Conservation (phyloP, 805 yeast species). For the Cyberlindnera maritima region DNA sequence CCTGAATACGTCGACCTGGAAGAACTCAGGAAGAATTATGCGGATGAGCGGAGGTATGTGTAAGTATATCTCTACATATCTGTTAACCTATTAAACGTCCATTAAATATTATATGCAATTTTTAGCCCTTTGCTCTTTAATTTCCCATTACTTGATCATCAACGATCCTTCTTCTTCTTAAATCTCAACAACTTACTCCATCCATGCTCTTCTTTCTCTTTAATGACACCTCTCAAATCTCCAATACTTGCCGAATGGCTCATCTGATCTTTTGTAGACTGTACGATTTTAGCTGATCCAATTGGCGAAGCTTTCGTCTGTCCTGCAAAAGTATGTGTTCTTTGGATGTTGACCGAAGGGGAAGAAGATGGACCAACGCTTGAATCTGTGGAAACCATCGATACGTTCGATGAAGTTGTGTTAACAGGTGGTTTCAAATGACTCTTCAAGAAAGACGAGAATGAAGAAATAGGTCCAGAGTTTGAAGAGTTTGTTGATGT, state of each 20-base stretch:
- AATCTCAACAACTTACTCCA: conserved; percentile 9
- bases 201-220: conserved; percentile 1
- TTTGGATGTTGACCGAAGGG: neutral
- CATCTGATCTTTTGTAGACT: conserved; percentile 1
- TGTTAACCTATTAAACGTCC: too few relatives aligned
- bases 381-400: conserved; percentile 1
- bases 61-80: too few relatives aligned
- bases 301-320: neutral
- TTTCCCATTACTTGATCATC: neutral
- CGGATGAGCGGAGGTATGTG: too few relatives aligned
- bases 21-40: too few relatives aligned
- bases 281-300: neutral
- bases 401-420: neutral
- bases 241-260: neutral
- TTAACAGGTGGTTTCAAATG: conserved; percentile 2
- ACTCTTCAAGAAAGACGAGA: conserved; percentile 7
- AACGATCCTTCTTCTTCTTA: conserved; percentile 6
- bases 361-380: neutral
- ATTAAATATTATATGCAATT: too few relatives aligned
- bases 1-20: too few relatives aligned
- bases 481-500: neutral
- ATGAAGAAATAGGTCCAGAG: conserved; percentile 9
- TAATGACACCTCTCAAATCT: neutral
- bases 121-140: too few relatives aligned
- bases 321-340: conserved; percentile 10